Base-by-base conservation (phyloP, 139 green algal species). In the Asterochloris erici region DNA sequence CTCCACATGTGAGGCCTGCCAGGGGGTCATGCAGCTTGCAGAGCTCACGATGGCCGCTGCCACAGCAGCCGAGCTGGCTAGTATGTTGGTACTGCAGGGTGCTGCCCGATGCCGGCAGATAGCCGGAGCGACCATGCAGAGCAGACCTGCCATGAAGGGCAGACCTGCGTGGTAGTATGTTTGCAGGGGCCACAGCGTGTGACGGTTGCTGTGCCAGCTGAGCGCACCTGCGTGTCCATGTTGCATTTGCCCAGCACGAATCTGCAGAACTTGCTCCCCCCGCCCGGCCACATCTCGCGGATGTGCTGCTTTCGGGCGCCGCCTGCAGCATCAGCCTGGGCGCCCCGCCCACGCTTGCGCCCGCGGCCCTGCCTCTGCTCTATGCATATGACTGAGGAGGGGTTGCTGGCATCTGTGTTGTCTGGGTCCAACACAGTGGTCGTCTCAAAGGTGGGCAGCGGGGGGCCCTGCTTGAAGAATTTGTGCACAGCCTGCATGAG, bases 181-280 rank as follows among this genome's bases (percentile, higher is more conserved):
- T 15, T 60, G 47, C 71, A 77, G 71, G 11, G 11, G n/a, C 54
- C 38, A 54, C 38, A n/a, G n/a, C 38, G 6, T 54, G 38, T 54
- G 38, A 54, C 38, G 2, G 38, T 54, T 6, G 6, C 38, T 54
- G 38, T 54, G 38, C 38, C 38, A 54, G 38, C 38, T 54, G 38
- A 61, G 14, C 79, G 85, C 81, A 88, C 88, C 88, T 88, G 84
- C 0, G 90, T 95, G 74, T 98, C 95, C 85, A 93, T 94, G 90
- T 98, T 98, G 54, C 96, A 91, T 83, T 98, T 98, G 84, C 90
- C 93, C 66, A 98, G 84, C 66, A 93, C 86, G 83, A 98, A 98
- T 78, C 86, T 85, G 29, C 90, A 14, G 77, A 91, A 95, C 63
- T 82, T 77, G 27, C 79, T 79, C 0, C 78, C 80, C 15, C 89